These are phyloP conservation scores for Mycosphaerella sp. DNA, from an alignment of 2,329 filamentous ascomycete genomes.

Conservation along the genomic window DNA sequence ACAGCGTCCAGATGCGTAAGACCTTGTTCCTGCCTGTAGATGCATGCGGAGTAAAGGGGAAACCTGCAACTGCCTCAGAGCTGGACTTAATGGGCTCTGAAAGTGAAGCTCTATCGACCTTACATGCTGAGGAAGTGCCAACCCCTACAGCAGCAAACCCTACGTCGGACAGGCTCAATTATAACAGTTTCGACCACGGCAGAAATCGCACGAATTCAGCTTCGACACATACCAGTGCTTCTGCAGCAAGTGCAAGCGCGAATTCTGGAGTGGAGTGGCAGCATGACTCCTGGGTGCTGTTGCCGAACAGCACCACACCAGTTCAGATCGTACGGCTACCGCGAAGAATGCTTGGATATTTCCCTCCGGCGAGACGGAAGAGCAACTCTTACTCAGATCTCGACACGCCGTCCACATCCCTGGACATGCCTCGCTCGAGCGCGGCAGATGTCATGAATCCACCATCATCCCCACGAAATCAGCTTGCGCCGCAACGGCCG, in stretches of 20 bases:
- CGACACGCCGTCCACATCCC: slow-evolving; percentile 61
- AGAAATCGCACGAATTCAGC: slow-evolving; percentile 36
- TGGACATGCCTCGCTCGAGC: slow-evolving; percentile 52
- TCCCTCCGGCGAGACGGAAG: slow-evolving; percentile 85
- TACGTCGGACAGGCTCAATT: slow-evolving; percentile 18
- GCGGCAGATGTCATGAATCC: slow-evolving; percentile 27
- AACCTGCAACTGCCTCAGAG: slow-evolving; percentile 41
- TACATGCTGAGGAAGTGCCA: slow-evolving; percentile 36
- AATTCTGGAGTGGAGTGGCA: slow-evolving; percentile 68
- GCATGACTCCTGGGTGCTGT: slow-evolving; percentile 81
- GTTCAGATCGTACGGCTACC: slow-evolving; percentile 83
- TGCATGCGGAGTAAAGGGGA: slow-evolving; percentile 76
- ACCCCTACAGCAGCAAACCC: slow-evolving; percentile 30
- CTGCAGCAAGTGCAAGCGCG: slow-evolving; percentile 36
- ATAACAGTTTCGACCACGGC: slow-evolving; percentile 4
- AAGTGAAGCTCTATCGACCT: slow-evolving; percentile 28
- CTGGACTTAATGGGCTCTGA: slow-evolving; percentile 31
- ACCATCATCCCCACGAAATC: slow-evolving; percentile 32
- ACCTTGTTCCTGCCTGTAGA: slow-evolving; percentile 81
- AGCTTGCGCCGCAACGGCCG: slow-evolving; percentile 37
- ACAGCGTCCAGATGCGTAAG: slow-evolving; percentile 78
- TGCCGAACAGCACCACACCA: slow-evolving; percentile 64
- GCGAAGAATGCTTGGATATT: slow-evolving; percentile 76
- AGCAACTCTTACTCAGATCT: slow-evolving; percentile 58
- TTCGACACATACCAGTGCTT: slow-evolving; percentile 33